Base-by-base conservation (phyloP, 441 rosid genomes). In the Populus hybrid region DNA sequence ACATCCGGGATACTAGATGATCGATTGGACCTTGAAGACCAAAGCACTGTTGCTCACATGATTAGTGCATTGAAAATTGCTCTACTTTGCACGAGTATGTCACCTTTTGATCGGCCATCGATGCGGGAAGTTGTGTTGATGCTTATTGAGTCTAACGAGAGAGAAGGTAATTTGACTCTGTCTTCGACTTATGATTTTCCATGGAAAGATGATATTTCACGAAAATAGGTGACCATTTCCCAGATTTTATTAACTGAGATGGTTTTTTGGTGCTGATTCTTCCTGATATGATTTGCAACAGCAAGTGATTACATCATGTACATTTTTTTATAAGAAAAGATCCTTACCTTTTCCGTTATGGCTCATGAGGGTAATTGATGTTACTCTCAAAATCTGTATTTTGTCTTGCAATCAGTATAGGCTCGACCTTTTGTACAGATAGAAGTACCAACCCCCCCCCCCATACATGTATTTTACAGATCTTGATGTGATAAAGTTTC, bases 101-200 rank as follows among this genome's bases (percentile, higher is more conserved):
- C 94, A 14, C 99, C 99, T 16, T 78, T 79, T 0, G 98, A 91
- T 42, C 88, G 99, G 72, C 99, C 99, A 21, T 88, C 99, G 38
- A 96, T 94, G 98, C 90, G 97, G 53, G 95, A 91, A 83, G 99
- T 96, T 66, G 95, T 94, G 34, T 75, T 77, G 74, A 94, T 94
- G 98, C 90, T 96, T 40, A 84, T 85, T 0, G 99, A 96, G 83
- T 96, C 99, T 38, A 91, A 86, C 18, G 89, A 87, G 81, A 89
- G 80, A 28, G 87, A 83, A 75, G 89, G 86, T n/a, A 81, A 81
- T 79, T 89, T 85, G 0, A 73, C 79, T 66, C 81, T 72, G 10
- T 83, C 93, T 34, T 84, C 93, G 6, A 77, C 88, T 64, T 79
- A 79, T 14, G 87, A 87, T 75, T 79, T 83, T 79, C 89, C 90